phyloP scores from a whole-genome alignment of 2,329 filamentous ascomycete species.

The Calycina marina region DNA sequence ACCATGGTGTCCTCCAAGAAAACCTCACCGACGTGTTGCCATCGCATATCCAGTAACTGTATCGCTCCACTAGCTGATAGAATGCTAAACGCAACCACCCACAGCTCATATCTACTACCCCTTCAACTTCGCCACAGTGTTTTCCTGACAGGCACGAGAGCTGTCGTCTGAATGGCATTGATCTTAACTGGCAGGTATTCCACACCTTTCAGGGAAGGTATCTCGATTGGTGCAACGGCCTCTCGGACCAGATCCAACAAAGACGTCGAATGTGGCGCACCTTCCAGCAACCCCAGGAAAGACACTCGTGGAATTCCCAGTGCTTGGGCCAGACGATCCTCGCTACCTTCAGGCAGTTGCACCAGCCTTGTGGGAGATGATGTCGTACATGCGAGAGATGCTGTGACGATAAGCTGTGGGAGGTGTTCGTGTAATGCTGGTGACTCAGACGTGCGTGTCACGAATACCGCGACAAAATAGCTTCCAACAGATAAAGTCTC shows the following conservation, averaged over 20 bases:
- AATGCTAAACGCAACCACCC: no score
- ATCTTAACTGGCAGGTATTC: slow-evolving; percentile 33
- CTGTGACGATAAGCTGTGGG: slow-evolving; percentile 36
- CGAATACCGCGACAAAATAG: slow-evolving; percentile 36
- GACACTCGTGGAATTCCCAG: slow-evolving; percentile 51
- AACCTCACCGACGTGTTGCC: no score
- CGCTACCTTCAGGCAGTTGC: slow-evolving; percentile 44
- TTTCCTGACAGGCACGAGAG: slow-evolving; percentile 2
- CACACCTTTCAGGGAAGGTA: slow-evolving; percentile 39
- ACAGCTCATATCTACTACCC: no score
- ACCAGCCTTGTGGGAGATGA: slow-evolving; percentile 39
- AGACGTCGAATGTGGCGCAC: slow-evolving; percentile 40
- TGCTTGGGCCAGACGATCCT: slow-evolving; percentile 38
- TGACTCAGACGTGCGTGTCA: slow-evolving; percentile 41
- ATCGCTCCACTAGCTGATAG: no score
- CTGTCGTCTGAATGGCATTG: slow-evolving; percentile 27
- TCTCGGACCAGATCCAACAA: slow-evolving; percentile 41
- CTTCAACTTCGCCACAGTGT: background rate
- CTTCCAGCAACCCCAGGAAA: slow-evolving; percentile 42
- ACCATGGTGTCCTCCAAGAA: no score
- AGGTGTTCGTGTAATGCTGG: slow-evolving; percentile 45
- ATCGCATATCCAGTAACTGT: no score
- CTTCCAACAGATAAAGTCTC: no score
- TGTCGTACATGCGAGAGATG: slow-evolving; percentile 29
- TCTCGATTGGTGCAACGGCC: slow-evolving; percentile 35